Evolutionary conservation across 345 rosid genomes (phyloP).

Genomic region (Brassica juncea): DNA sequence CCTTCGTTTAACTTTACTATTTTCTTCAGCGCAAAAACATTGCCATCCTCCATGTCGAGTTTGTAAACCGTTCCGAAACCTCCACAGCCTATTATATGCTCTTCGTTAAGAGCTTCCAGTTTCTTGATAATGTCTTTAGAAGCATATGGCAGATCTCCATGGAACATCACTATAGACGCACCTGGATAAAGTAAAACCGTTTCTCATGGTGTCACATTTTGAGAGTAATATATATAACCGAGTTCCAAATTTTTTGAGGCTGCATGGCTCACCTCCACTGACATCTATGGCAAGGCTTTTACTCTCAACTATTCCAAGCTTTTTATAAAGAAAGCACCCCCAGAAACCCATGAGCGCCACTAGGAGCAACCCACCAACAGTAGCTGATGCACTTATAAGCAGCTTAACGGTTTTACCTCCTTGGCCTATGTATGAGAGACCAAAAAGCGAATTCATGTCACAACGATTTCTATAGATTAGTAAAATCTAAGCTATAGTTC

Average conservation of each 20-base stretch:
- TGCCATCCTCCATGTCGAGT: conserved; percentile 97
- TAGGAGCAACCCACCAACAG: conserved; percentile 91
- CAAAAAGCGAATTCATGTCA: conserved; percentile 21
- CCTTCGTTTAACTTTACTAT: conserved; percentile 89
- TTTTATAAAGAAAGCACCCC: conserved; percentile 98
- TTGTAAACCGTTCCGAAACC: conserved; percentile 97
- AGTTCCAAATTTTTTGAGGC: conserved; percentile 16
- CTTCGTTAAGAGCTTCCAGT: conserved; percentile 81
- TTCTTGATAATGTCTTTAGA: conserved; percentile 94
- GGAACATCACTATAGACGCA: conserved; percentile 96
- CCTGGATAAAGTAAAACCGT: conserved; percentile 52
- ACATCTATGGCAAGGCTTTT: conserved; percentile 79
- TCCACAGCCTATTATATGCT: conserved; percentile 85
- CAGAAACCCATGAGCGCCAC: conserved; percentile 99
- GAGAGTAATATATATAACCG: not conserved
- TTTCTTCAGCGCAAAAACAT: conserved; percentile 82
- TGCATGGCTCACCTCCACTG: conserved; percentile 69
- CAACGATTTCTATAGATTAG: conserved; percentile 1
- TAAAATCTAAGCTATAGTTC: conserved; percentile 2
- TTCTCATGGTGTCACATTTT: conserved; percentile 11
- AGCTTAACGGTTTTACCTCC: conserved; percentile 70
- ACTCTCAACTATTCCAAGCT: conserved; percentile 82
- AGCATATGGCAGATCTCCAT: conserved; percentile 95
- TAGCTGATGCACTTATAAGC: conserved; percentile 90
- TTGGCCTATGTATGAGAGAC: conserved; percentile 52